Conservation (phyloP, 2,329 filamentous ascomycete species). For the Colletotrichum sansevieriae region DNA sequence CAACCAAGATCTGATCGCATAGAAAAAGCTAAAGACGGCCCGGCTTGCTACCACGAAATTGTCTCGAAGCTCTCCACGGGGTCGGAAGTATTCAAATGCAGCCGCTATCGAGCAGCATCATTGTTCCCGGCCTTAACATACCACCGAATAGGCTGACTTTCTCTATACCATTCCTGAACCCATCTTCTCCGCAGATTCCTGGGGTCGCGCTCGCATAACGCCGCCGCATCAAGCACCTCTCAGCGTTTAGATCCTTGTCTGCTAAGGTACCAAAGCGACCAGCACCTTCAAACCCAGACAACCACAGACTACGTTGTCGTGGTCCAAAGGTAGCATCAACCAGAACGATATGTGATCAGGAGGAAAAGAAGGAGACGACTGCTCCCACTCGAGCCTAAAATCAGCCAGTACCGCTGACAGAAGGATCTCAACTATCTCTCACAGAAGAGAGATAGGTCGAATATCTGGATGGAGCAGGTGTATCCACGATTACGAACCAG, state of each 20-base stretch:
- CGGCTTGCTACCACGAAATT: constrained; percentile 1
- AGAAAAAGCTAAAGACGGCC: constrained; percentile 29
- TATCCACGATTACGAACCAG: constrained; percentile 16
- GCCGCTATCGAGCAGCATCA: constrained; percentile 1
- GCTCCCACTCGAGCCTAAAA: neutral
- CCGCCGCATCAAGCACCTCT: constrained; percentile 22
- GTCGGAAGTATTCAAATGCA: constrained; percentile 9
- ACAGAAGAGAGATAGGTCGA: neutral
- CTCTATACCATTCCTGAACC: constrained; percentile 16
- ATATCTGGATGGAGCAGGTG: too few species aligned
- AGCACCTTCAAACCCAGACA: constrained; percentile 2
- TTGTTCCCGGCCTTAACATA: neutral
- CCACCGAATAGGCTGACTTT: constrained; percentile 2
- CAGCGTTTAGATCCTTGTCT: constrained; percentile 37
- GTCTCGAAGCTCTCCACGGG: too few species aligned
- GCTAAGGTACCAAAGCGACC: neutral
- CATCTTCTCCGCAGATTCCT: constrained; percentile 24
- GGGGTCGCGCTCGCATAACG: constrained; percentile 19
- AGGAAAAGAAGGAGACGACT: constrained; percentile 11
- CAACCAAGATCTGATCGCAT: constrained; percentile 38
- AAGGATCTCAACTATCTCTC: too few species aligned
- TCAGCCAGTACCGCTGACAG: neutral
- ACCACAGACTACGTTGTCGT: constrained; percentile 6
- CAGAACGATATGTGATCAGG: constrained; percentile 27
- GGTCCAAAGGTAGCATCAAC: constrained; percentile 3